Base-by-base conservation (phyloP, 257 asterid genomes). In the Gentiana dahurica region DNA sequence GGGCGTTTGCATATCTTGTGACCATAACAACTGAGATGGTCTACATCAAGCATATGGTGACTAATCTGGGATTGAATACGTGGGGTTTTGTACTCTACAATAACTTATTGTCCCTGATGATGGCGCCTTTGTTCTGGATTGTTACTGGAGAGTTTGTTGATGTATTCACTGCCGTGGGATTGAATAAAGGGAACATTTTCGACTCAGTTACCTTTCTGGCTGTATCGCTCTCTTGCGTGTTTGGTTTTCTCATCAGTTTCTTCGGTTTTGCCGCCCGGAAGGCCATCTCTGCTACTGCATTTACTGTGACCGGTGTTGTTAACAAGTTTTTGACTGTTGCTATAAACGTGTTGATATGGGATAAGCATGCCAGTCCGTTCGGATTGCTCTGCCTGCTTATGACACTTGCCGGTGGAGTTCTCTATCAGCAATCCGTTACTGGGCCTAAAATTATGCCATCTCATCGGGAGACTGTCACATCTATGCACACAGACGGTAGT, bases 11-110 rank as follows among this genome's bases (percentile, higher is more conserved):
- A 0, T 92, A 92, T 68, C 54, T 92, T 80, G 84, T 92, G 15
- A 88, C 97, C 4, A 92, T 92, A 59, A 92, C 98, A 1, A 88
- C 97, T 0, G 97, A 92, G 77, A 92, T 92, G 98, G 98, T 92
- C 41, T 92, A 92, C 69, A 88, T 92, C 57, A 92, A 92, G 77
- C 98, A 87, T 64, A 91, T 91, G 95, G 98, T 92, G 54, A 92
- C 95, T 5, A 92, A 83, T 77, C 84, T 92, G 4, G 98, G 95
- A 24, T 69, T 92, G 79, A 88, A 80, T 68, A 92, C 97, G 8
- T 88, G 98, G 97, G 98, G 98, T 8, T 92, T 88, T 36, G 98
- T 88, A 64, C 66, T 79, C 3, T 92, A 92, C 73, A 92, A 88
- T 67, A 88, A 92, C 60, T 73, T 83, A 45, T 65, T 92, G 79